Conservation (phyloP, 2,329 filamentous ascomycete species). For the Beauveria sp. region DNA sequence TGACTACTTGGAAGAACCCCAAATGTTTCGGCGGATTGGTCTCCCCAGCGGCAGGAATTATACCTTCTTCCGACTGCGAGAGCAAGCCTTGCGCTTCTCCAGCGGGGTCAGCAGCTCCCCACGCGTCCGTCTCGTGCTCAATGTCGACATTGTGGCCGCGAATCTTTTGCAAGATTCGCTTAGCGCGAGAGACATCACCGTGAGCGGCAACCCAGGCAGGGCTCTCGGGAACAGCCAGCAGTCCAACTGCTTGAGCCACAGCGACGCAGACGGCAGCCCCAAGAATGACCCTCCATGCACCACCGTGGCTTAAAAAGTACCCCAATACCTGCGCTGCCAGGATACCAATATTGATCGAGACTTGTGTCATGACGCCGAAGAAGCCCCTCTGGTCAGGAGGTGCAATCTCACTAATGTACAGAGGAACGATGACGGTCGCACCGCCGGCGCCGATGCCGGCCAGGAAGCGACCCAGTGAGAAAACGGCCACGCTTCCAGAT, state of each 20-base stretch:
- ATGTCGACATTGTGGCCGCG: slow-evolving; percentile 64
- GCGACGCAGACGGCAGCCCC: slow-evolving; percentile 64
- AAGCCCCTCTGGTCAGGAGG: slow-evolving; percentile 68
- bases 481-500: slow-evolving; percentile 55
- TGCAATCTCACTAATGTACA: slow-evolving; percentile 90
- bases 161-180: slow-evolving; percentile 63
- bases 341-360: slow-evolving; percentile 90
- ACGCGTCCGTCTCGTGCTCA: slow-evolving; percentile 61
- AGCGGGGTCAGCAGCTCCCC: slow-evolving; percentile 35
- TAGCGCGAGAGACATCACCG: slow-evolving; percentile 53
- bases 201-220: slow-evolving; percentile 77
- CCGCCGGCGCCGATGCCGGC: slow-evolving; percentile 81
- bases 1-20: slow-evolving; percentile 58
- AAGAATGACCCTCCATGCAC: slow-evolving; percentile 77
- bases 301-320: slow-evolving; percentile 75
- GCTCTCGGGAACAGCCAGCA: slow-evolving; percentile 78
- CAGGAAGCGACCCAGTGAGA: slow-evolving; percentile 69
- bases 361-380: slow-evolving; percentile 79
- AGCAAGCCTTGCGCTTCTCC: slow-evolving; percentile 66
- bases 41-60: slow-evolving; percentile 1
- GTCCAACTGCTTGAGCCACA: slow-evolving; percentile 55
- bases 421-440: slow-evolving; percentile 83
- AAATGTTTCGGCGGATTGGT: slow-evolving; percentile 32
- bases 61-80: slow-evolving; percentile 21
- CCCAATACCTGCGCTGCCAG: slow-evolving; percentile 75